Conservation (phyloP, 129 eudicot species). For the Artemisia annua region DNA sequence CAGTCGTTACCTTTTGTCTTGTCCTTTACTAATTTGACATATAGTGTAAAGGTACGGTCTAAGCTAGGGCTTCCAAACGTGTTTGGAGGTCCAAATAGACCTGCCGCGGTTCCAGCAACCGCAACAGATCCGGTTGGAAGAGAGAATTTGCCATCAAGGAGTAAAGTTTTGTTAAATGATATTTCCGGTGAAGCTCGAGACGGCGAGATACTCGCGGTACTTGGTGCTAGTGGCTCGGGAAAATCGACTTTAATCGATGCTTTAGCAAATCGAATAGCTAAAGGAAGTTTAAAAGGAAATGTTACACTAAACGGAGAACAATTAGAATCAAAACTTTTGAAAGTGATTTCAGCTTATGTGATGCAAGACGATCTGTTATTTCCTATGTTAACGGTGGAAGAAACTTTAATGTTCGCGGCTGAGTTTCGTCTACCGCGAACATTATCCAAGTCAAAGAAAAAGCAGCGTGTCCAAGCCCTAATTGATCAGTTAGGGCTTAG, state of each 20-base stretch:
- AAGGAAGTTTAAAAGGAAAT: conserved; percentile 70
- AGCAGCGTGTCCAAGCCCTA: conserved; percentile 70
- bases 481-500: conserved; percentile 90
- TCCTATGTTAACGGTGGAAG: conserved; percentile 96
- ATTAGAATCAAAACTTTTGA: conserved; percentile 60
- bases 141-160: conserved; percentile 38
- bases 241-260: conserved; percentile 92
- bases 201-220: conserved; percentile 86
- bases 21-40: conserved; percentile 47
- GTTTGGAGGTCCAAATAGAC: conserved; percentile 7
- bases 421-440: conserved; percentile 82
- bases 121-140: neutral
- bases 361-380: conserved; percentile 91
- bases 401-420: conserved; percentile 89
- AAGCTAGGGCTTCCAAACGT: conserved; percentile 26
- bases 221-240: conserved; percentile 94
- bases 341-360: conserved; percentile 89
- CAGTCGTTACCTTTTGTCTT: conserved; percentile 49
- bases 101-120: neutral
- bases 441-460: conserved; percentile 71
- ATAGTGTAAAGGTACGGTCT: conserved; percentile 43
- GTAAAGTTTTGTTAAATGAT: conserved; percentile 63
- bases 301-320: conserved; percentile 71
- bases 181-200: conserved; percentile 85
- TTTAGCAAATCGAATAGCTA: conserved; percentile 83